These are phyloP conservation scores for Apostasia ramifera DNA, from an alignment of 106 monocot genomes.

Conservation along the genomic window DNA sequence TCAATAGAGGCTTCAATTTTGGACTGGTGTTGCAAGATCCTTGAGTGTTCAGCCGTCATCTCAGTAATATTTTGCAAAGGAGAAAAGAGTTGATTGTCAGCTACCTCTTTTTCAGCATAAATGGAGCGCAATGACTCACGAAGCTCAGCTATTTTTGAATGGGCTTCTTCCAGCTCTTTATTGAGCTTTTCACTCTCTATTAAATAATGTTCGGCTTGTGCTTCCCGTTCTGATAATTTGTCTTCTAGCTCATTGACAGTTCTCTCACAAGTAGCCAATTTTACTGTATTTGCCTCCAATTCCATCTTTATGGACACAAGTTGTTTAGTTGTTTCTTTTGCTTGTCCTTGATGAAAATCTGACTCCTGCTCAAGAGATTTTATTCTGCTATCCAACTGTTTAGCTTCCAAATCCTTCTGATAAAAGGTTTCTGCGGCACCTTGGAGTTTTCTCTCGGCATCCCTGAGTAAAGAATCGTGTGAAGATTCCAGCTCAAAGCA, in stretches of 20 bases:
- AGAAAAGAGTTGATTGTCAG: conserved; percentile 35
- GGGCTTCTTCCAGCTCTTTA: conserved; percentile 48
- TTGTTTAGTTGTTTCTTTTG: conserved; percentile 32
- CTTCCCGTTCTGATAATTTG: conserved; percentile 32
- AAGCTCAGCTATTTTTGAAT: conserved; percentile 39
- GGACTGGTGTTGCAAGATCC: conserved; percentile 48
- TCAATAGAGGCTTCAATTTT: conserved; percentile 41
- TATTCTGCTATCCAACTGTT: conserved; percentile 36
- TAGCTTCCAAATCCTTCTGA: conserved; percentile 53
- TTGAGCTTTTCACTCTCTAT: conserved; percentile 48
- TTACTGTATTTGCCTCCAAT: conserved; percentile 42
- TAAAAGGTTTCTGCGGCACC: conserved; percentile 28
- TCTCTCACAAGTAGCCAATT: conserved; percentile 21
- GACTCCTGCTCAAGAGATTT: conserved; percentile 39
- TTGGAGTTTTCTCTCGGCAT: conserved; percentile 58
- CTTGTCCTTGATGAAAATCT: conserved; percentile 22
- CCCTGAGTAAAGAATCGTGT: conserved; percentile 40
- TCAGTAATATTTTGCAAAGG: conserved; percentile 39
- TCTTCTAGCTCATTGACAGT: conserved; percentile 39
- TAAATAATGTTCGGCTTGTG: conserved; percentile 24
- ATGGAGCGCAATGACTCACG: conserved; percentile 34
- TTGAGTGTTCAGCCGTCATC: conserved; percentile 50
- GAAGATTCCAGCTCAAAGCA: conserved; percentile 43
- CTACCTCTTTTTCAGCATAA: conserved; percentile 52
- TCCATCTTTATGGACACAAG: conserved; percentile 41